Evolutionary conservation across 768 basidiomycete genomes (phyloP), one percentile per base, ranked within the genome.

Genomic region (Phallus indusiatus): DNA sequence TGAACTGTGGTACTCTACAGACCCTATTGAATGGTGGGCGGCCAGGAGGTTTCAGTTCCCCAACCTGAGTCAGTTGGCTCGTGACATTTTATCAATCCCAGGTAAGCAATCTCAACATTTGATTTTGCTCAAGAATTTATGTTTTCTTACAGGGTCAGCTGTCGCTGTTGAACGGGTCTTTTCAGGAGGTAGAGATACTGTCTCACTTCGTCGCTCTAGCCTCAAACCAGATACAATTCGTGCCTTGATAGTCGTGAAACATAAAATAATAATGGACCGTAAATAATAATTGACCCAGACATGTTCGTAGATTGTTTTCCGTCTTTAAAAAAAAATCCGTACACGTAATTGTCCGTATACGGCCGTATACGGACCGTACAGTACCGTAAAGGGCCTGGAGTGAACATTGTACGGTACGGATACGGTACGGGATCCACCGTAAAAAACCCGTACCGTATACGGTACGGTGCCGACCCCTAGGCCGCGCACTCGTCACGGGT

Each of bases 21-120:
- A 67, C 51, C 66, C 66, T 16, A 34, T 67, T 12, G 4, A 55
- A 11, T 67, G 66, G 66, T 67, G 66, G 66, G 47, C 37, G 28
- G 53, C 42, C 12, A 66, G 62, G 35, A 61, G 58, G 12, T 34
- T 53, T 18, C 60, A 67, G 48, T 67, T 67, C 47, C 64, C 66
- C 5, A 66, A 62, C 34, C 57, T 67, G 9, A 65, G 47, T 28
- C 52, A 46, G 0, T 53, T 67, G 18, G 64, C 66, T 10, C 64
- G 53, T 21, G 66, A 67, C 35, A 54, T 67, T 53, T 60, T 65
- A 2, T 56, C 56, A 33, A 67, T 67, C 51, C 66, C 66, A 42
- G 66, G 66, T 65, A 37, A 17, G 65, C 35, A 7, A 28, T 28
- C 7, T 7, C 5, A 53, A 5, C 5, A 2, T 18, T 10, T 28